Evolutionary conservation across 2,329 filamentous ascomycete genomes (phyloP).

Genomic region (Diaporthe sp.): DNA sequence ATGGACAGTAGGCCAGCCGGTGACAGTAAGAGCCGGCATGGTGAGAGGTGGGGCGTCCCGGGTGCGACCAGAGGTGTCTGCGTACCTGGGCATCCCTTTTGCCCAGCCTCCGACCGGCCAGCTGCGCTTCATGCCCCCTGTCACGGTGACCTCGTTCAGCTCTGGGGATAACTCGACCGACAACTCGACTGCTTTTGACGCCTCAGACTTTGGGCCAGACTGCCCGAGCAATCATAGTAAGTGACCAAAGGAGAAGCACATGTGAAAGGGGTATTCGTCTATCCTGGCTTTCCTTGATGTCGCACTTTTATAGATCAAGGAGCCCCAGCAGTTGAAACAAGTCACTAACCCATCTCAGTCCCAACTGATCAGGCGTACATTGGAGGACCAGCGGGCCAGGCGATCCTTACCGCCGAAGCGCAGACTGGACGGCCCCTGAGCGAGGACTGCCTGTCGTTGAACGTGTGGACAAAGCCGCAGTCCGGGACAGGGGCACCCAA

Average conservation of each 20-base stretch:
- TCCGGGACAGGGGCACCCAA: background rate
- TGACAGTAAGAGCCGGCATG: background rate
- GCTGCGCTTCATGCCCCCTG: slow-evolving; percentile 28
- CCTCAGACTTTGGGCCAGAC: slow-evolving; percentile 6
- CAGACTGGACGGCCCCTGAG: slow-evolving; percentile 8
- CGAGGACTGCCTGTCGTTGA: slow-evolving; percentile 33
- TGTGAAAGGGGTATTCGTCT: too few species aligned
- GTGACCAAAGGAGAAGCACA: background rate
- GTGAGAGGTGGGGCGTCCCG: slow-evolving; percentile 7
- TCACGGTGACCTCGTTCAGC: slow-evolving; percentile 7
- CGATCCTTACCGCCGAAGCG: slow-evolving; percentile 15
- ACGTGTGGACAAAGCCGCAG: slow-evolving; percentile 15
- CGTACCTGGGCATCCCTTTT: slow-evolving; percentile 26
- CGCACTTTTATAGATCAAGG: too few species aligned
- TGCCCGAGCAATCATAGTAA: slow-evolving; percentile 20
- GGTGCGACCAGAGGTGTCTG: slow-evolving; percentile 10
- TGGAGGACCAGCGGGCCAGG: background rate
- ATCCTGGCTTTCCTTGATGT: too few species aligned
- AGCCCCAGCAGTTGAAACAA: too few species aligned
- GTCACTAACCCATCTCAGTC: background rate
- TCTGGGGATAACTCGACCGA: slow-evolving; percentile 1
- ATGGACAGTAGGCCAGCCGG: slow-evolving; percentile 13
- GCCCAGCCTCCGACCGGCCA: slow-evolving; percentile 30
- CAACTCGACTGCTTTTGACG: slow-evolving; percentile 9
- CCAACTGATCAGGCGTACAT: slow-evolving; percentile 10